These are phyloP conservation scores for Stylosanthes scabra DNA, from an alignment of 331 rosid genomes.

Conservation along the genomic window DNA sequence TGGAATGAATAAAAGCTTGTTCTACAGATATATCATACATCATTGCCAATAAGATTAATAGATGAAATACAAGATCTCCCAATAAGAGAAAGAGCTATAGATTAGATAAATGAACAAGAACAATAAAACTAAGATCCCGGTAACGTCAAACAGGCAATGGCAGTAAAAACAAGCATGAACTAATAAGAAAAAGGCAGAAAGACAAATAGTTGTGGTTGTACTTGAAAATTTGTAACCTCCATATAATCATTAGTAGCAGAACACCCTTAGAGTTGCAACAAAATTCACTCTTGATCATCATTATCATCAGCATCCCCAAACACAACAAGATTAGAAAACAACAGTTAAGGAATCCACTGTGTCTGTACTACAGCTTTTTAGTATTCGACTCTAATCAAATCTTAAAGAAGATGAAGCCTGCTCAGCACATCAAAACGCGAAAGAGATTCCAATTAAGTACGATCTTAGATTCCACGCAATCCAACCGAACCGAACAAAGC, in stretches of 20 bases:
- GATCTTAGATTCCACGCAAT: not conserved
- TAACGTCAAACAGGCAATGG: no score
- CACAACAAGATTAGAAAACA: not conserved
- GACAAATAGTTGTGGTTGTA: not conserved
- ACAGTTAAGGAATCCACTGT: not conserved
- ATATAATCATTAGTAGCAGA: not conserved
- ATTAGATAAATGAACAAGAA: not conserved
- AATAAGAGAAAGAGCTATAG: not conserved
- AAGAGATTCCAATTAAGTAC: not conserved
- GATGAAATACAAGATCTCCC: not conserved
- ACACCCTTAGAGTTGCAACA: not conserved
- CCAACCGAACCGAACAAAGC: not conserved
- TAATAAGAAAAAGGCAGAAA: not conserved
- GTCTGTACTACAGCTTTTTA: not conserved
- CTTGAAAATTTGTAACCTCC: no score
- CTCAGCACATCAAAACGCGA: not conserved
- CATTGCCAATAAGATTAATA: not conserved
- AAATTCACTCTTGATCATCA: not conserved
- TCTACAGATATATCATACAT: constrained; percentile 2
- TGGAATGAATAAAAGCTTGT: not conserved
- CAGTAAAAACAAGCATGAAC: not conserved
- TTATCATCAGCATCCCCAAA: not conserved
- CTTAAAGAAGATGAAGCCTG: not conserved
- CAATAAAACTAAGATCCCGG: not conserved
- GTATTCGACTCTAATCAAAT: not conserved